Conservation (phyloP, 352 stramenopile genomes). For the Phytophthora cactorum region DNA sequence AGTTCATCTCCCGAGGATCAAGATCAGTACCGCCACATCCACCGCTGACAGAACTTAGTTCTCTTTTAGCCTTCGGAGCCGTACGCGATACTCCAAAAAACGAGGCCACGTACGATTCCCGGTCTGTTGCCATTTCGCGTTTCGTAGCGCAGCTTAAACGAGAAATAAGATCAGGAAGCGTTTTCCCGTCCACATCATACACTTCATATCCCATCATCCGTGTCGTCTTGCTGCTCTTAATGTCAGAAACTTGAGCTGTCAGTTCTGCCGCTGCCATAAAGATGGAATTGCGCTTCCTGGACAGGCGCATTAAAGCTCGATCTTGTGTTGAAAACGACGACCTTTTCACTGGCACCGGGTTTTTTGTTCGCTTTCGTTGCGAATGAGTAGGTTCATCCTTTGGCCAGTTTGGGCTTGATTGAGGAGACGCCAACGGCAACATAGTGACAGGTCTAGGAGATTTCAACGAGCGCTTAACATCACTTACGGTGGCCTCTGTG, state of each 20-base stretch:
- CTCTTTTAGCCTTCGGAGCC: conserved; percentile 25
- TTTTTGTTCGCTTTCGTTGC: conserved; percentile 49
- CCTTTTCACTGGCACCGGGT: conserved; percentile 45
- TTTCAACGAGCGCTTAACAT: conserved; percentile 8
- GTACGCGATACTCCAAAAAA: conserved; percentile 46
- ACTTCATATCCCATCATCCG: conserved; percentile 42
- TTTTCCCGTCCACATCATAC: conserved; percentile 32
- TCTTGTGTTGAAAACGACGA: conserved; percentile 38
- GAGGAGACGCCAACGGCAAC: conserved; percentile 9
- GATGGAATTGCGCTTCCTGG: conserved; percentile 67
- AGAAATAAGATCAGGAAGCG: conserved; percentile 37
- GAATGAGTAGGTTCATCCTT: conserved; percentile 2
- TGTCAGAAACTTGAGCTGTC: conserved; percentile 8
- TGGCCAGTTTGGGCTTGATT: conserved; percentile 12
- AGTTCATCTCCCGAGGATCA: conserved; percentile 25
- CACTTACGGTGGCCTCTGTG: not conserved
- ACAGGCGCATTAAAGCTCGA: conserved; percentile 54
- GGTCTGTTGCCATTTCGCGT: conserved; percentile 30
- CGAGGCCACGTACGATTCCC: conserved; percentile 26
- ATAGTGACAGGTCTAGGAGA: not conserved
- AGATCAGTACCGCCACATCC: conserved; percentile 1
- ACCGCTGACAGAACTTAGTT: conserved; percentile 1
- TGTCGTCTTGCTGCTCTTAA: conserved; percentile 11
- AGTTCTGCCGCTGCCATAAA: conserved; percentile 36
- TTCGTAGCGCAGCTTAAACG: conserved; percentile 40